phyloP scores from a whole-genome alignment of 805 yeast genomes.

The Yamadazyma olivae region DNA sequence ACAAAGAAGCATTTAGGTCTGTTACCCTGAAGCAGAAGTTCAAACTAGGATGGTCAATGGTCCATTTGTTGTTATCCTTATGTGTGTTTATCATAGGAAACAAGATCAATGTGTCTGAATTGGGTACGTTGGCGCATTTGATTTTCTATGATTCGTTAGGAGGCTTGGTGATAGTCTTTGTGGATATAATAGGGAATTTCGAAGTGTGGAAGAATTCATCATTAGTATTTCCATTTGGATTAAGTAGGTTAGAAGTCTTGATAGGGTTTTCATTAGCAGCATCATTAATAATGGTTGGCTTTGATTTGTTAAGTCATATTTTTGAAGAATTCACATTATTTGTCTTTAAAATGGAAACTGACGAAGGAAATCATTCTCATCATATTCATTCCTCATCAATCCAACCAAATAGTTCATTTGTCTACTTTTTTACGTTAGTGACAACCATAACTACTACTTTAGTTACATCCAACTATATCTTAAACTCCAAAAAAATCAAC shows the following conservation, averaged over 20 bases:
- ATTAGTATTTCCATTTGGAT: conserved; percentile 84
- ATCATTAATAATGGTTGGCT: conserved; percentile 84
- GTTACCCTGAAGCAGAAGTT: conserved; percentile 55
- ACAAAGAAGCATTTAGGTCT: conserved; percentile 59
- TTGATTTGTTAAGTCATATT: conserved; percentile 84
- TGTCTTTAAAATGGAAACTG: conserved; percentile 23
- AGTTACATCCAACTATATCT: conserved; percentile 32
- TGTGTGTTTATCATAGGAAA: conserved; percentile 60
- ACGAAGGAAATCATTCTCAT: conserved; percentile 33
- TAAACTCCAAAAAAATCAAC: conserved; percentile 30
- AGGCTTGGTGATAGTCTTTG: conserved; percentile 63
- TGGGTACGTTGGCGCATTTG: conserved; percentile 81
- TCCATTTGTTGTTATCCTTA: conserved; percentile 56
- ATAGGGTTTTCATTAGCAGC: conserved; percentile 85
- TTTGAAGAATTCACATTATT: conserved; percentile 66
- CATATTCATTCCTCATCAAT: conserved; percentile 34
- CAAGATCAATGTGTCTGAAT: conserved; percentile 51
- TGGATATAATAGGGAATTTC: conserved; percentile 83
- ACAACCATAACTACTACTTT: conserved; percentile 24
- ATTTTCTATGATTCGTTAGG: conserved; percentile 85
- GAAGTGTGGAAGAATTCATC: conserved; percentile 88
- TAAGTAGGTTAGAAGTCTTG: conserved; percentile 86
- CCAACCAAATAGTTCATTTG: conserved; percentile 16
- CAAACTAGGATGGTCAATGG: conserved; percentile 54
- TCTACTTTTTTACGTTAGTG: conserved; percentile 25